Percentiles rank a stretch among this genome's conserved stretches.
phyloP scores from a whole-genome alignment of 106 monocot species.

The Agapanthus africanus region DNA sequence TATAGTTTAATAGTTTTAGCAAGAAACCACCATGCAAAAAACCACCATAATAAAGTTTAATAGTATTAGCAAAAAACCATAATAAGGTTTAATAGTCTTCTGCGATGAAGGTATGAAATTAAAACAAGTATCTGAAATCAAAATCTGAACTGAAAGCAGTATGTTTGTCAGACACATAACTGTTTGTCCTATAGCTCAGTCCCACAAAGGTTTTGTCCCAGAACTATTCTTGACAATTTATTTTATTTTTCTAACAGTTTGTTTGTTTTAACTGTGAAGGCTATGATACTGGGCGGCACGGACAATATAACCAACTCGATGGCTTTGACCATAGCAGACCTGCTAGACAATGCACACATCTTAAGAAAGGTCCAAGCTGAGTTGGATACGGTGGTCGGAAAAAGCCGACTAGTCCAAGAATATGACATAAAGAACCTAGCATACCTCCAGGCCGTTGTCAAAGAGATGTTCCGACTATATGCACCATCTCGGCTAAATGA shows the following conservation, averaged over 20 bases:
- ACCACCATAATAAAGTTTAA: no score
- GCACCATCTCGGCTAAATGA: constrained; percentile 14
- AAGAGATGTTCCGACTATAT: constrained; percentile 24
- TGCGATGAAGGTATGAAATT: no score
- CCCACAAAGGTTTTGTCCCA: no score
- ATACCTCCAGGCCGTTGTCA: constrained; percentile 29
- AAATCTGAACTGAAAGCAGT: no score
- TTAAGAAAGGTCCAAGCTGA: constrained; percentile 23
- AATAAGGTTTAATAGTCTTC: no score
- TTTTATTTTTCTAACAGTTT: background rate
- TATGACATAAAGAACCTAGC: constrained; percentile 28
- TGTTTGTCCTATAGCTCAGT: no score
- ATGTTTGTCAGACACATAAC: no score
- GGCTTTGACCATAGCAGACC: constrained; percentile 7
- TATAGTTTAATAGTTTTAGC: no score
- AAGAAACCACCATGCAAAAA: no score
- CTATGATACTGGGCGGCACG: constrained; percentile 17
- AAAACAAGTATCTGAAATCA: no score
- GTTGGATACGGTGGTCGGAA: constrained; percentile 23
- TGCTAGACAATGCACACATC: constrained; percentile 12
- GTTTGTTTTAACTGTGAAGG: background rate
- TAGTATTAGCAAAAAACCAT: no score
- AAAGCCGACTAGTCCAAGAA: constrained; percentile 18
- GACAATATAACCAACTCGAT: constrained; percentile 23
- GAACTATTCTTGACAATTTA: background rate